These are phyloP conservation scores for Hymenotorrendiella dingleyae DNA, from an alignment of 2,329 filamentous ascomycete genomes.

Conservation along the genomic window DNA sequence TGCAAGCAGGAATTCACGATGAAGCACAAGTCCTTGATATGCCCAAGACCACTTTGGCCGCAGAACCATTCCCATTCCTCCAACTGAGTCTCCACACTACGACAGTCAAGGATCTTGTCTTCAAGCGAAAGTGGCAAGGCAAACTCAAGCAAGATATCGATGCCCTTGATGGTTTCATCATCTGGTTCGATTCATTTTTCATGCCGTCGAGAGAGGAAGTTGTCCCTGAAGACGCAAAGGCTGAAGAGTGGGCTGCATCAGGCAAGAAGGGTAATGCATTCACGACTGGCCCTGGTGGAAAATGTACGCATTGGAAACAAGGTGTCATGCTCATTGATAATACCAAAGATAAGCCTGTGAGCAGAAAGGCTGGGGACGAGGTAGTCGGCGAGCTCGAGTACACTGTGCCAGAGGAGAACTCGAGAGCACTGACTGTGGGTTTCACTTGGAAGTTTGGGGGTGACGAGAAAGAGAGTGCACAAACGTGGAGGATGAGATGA, in stretches of 20 bases:
- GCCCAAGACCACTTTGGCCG: conserved; percentile 54
- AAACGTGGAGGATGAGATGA: conserved; percentile 31
- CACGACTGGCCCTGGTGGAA: conserved; percentile 74
- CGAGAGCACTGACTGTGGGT: conserved; percentile 60
- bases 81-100: conserved; percentile 72
- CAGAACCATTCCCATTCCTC: conserved; percentile 59
- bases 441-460: conserved; percentile 48
- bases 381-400: conserved; percentile 67
- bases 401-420: conserved; percentile 61
- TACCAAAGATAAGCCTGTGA: conserved; percentile 38
- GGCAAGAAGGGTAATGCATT: conserved; percentile 67
- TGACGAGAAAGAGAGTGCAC: conserved; percentile 20
- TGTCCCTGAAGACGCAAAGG: conserved; percentile 47
- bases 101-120: conserved; percentile 66
- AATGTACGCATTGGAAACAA: conserved; percentile 87
- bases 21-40: conserved; percentile 75
- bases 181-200: conserved; percentile 97
- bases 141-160: conserved; percentile 57
- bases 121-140: conserved; percentile 62
- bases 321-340: conserved; percentile 65
- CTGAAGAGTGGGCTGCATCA: conserved; percentile 53
- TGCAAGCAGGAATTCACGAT: conserved; percentile 76
- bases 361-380: conserved; percentile 47
- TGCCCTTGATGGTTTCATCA: conserved; percentile 74
- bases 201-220: conserved; percentile 50